Evolutionary conservation across 1,139 yeast genomes (phyloP).

Genomic region (Hanseniaspora uvarum): DNA sequence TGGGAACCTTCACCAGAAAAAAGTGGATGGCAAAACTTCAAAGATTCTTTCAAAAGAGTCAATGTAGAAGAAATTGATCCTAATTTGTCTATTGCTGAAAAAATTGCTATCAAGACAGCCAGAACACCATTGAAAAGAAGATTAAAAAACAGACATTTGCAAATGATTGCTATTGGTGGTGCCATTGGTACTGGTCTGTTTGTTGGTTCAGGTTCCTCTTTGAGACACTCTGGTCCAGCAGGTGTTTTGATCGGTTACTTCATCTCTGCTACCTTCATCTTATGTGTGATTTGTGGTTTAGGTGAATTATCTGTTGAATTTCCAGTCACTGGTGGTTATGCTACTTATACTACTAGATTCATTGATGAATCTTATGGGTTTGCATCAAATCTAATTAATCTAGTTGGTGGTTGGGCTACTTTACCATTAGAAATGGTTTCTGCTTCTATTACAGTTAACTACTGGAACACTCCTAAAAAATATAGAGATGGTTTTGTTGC

Average conservation of each 20-base stretch:
- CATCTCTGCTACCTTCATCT: slow-evolving; percentile 45
- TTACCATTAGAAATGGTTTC: slow-evolving; percentile 66
- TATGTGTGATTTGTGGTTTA: slow-evolving; percentile 56
- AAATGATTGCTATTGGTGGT: slow-evolving; percentile 61
- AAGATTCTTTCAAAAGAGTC: slow-evolving; percentile 49
- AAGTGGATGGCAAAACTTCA: slow-evolving; percentile 35
- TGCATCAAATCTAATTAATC: slow-evolving; percentile 64
- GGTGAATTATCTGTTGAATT: slow-evolving; percentile 59
- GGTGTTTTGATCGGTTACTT: slow-evolving; percentile 50
- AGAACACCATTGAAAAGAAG: slow-evolving; percentile 58
- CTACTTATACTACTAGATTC: slow-evolving; percentile 56
- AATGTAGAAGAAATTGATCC: slow-evolving; percentile 54
- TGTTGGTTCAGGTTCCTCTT: slow-evolving; percentile 55
- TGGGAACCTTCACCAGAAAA: neutral
- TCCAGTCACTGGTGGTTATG: slow-evolving; percentile 66
- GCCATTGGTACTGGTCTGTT: slow-evolving; percentile 57
- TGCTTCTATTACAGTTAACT: slow-evolving; percentile 55
- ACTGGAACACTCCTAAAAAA: slow-evolving; percentile 38
- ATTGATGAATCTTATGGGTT: slow-evolving; percentile 66
- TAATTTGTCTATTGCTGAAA: slow-evolving; percentile 55
- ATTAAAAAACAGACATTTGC: slow-evolving; percentile 55
- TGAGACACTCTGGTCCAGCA: slow-evolving; percentile 58
- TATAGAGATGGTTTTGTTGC: slow-evolving; percentile 37
- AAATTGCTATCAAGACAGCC: slow-evolving; percentile 55
- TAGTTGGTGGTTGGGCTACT: slow-evolving; percentile 59